Base-by-base conservation (phyloP, 768 basidiomycete genomes). In the Lactifluus pinguis region DNA sequence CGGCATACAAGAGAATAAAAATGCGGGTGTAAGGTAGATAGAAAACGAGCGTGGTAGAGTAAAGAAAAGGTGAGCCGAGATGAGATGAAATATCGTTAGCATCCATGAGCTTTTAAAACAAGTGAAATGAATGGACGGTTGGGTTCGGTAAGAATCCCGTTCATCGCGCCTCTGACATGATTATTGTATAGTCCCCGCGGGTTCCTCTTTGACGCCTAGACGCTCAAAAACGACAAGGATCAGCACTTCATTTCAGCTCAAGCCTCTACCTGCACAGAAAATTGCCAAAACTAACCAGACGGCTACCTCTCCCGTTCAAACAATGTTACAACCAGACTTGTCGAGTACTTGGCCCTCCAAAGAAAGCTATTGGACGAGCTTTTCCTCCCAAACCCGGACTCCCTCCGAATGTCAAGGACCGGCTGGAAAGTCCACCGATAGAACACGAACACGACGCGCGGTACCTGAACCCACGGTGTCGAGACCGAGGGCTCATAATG, bases 81-180 rank as follows among this genome's bases (percentile, higher is more conserved):
- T 25, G 30, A 41, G 51, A 51, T 7, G 11, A 25, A 25, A 25
- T 25, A 25, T 32, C 21, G 29, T 44, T 25, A 17, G 30, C 4
- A 15, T 1, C 15, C n/a, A 10, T 25, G 44, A 39, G 30, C 49
- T 41, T 53, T 62, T 57, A 53, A 62, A 53, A 21, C 29, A 52
- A 48, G 17, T 8, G 9, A 39, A 48, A 55, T 25, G 45, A 55
- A 55, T 29, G 45, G 45, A 32, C 34, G 45, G 45, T 19, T 36
- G 32, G 30, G 50, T 52, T 49, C 38, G 25, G 61, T 32, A 29
- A 56, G 51, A 57, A 62, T 41, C 38, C 61, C 61, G 61, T 17
- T 41, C 55, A 57, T 44, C 51, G 21, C 61, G 61, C 50, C 51
- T 57, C 56, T 62, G 61, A 57, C 61, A 53, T 53, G 50, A 62